These are phyloP conservation scores for Rhododendron williamsianum DNA, from an alignment of 148 eudicot genomes.

Conservation along the genomic window DNA sequence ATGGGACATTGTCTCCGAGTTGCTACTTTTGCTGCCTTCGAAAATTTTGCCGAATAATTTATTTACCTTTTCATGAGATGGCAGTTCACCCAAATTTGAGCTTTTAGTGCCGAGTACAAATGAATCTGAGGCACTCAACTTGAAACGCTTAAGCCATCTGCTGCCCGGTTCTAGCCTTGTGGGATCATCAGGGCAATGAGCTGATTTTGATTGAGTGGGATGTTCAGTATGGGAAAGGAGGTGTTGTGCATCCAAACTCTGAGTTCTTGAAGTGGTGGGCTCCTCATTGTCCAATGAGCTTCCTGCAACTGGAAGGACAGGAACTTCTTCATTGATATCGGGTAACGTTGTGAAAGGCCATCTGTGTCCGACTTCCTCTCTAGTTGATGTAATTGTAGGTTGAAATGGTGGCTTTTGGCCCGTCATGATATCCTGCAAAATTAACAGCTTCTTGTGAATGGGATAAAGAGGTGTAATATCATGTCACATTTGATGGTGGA, in stretches of 20 bases:
- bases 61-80: constrained; percentile 39
- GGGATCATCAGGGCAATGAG: constrained; percentile 11
- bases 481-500: background rate
- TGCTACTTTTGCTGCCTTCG: constrained; percentile 18
- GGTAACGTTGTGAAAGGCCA: constrained; percentile 27
- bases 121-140: constrained; percentile 37
- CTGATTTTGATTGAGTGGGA: constrained; percentile 18
- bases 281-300: constrained; percentile 37
- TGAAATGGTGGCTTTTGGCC: constrained; percentile 15
- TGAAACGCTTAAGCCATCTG: constrained; percentile 82
- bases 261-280: constrained; percentile 64
- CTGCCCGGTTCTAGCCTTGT: constrained; percentile 32
- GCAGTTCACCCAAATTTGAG: constrained; percentile 34
- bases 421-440: constrained; percentile 23
- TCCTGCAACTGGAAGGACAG: constrained; percentile 33
- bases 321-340: constrained; percentile 44
- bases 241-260: constrained; percentile 61
- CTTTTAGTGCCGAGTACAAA: constrained; percentile 39
- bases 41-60: constrained; percentile 22
- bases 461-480: background rate
- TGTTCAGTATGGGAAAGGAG: constrained; percentile 37
- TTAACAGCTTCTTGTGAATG: background rate
- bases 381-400: constrained; percentile 20
- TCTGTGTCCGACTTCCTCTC: constrained; percentile 27
- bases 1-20: constrained; percentile 14